phyloP scores from a whole-genome alignment of 2,329 filamentous ascomycete species.

The Ophiostoma pallidulum region DNA sequence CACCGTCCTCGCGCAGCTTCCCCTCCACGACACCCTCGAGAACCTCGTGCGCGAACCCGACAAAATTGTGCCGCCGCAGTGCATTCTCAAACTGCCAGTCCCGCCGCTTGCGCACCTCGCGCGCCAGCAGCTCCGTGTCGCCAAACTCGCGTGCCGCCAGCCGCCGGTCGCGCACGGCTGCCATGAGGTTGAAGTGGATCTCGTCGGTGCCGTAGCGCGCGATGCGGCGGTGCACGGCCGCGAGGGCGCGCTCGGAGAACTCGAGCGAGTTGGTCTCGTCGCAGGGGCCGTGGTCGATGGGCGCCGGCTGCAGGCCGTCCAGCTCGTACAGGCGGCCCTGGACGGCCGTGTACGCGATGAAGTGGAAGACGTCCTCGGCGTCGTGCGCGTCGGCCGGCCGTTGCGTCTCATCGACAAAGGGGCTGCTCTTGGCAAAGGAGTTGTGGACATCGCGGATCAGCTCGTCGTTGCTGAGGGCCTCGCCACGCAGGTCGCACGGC shows the following conservation, averaged over 20 bases:
- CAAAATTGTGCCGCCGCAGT: conserved; percentile 85
- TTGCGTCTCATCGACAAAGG: conserved; percentile 87
- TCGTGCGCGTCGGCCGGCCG: conserved; percentile 53
- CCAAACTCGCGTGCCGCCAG: conserved; percentile 70
- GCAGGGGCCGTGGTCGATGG: conserved; percentile 79
- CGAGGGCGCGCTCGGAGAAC: conserved; percentile 72
- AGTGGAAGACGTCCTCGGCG: conserved; percentile 90
- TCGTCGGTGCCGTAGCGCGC: conserved; percentile 75
- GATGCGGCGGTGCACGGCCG: conserved; percentile 78
- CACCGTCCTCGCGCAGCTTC: conserved; percentile 56
- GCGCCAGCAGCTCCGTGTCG: conserved; percentile 65
- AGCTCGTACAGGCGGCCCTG: conserved; percentile 81
- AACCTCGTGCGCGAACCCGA: conserved; percentile 86
- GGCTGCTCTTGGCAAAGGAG: conserved; percentile 77
- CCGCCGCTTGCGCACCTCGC: conserved; percentile 73
- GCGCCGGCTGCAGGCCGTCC: conserved; percentile 85
- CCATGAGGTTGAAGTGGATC: conserved; percentile 92
- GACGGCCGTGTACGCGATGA: conserved; percentile 86
- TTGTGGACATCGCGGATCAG: conserved; percentile 76
- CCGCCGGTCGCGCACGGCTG: conserved; percentile 78
- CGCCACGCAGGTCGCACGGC: conserved; percentile 60
- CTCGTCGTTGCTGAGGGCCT: conserved; percentile 53
- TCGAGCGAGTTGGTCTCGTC: conserved; percentile 23
- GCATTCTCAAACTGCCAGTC: conserved; percentile 96
- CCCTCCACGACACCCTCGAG: conserved; percentile 72